Evolutionary conservation across 495 filamentous ascomycete genomes (phyloP).

Genomic region (Penicillium antarcticum): DNA sequence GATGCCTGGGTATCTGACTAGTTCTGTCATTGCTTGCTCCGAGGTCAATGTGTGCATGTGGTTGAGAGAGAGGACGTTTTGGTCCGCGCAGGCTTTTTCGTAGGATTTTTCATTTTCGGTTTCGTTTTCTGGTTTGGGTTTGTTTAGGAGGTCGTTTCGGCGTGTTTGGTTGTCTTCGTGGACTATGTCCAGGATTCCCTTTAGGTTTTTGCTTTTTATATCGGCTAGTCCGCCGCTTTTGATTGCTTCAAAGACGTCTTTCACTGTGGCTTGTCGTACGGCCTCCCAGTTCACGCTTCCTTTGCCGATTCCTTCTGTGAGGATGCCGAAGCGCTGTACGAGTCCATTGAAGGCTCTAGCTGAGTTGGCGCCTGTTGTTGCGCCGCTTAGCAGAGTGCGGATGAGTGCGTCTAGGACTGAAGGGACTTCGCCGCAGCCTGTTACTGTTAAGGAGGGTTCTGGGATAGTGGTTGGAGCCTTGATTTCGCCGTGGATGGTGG

Average conservation of each 20-base stretch:
- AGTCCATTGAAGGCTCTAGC: slow-evolving; percentile 69
- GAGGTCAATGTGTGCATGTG: slow-evolving; percentile 66
- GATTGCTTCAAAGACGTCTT: slow-evolving; percentile 70
- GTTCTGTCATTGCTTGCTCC: slow-evolving; percentile 67
- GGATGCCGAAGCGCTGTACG: slow-evolving; percentile 63
- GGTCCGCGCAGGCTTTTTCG: slow-evolving; percentile 51
- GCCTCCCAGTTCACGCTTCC: slow-evolving; percentile 87
- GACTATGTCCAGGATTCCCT: slow-evolving; percentile 76
- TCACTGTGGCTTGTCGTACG: slow-evolving; percentile 59
- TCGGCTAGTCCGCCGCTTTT: slow-evolving; percentile 64
- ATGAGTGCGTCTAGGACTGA: slow-evolving; percentile 87
- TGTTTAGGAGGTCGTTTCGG: slow-evolving; percentile 28
- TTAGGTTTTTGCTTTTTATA: slow-evolving; percentile 74
- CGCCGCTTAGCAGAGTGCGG: slow-evolving; percentile 74
- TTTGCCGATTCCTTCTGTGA: slow-evolving; percentile 58
- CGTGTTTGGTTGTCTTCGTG: slow-evolving; percentile 62
- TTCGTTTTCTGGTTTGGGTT: slow-evolving; percentile 1
- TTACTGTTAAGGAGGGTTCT: slow-evolving; percentile 69
- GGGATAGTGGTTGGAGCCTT: slow-evolving; percentile 66
- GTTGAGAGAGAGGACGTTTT: slow-evolving; percentile 67
- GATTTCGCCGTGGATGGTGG: slow-evolving; percentile 62
- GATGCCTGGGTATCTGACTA: slow-evolving; percentile 78
- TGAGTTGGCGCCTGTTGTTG: slow-evolving; percentile 65
- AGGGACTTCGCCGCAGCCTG: slow-evolving; percentile 92
- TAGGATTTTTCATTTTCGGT: slow-evolving; percentile 41